A percentile compares a stretch with the other conserved stretches of the same genome.
Evolutionary conservation across 768 basidiomycete genomes (phyloP).

Genomic region (Cyclocybe aegerita): DNA sequence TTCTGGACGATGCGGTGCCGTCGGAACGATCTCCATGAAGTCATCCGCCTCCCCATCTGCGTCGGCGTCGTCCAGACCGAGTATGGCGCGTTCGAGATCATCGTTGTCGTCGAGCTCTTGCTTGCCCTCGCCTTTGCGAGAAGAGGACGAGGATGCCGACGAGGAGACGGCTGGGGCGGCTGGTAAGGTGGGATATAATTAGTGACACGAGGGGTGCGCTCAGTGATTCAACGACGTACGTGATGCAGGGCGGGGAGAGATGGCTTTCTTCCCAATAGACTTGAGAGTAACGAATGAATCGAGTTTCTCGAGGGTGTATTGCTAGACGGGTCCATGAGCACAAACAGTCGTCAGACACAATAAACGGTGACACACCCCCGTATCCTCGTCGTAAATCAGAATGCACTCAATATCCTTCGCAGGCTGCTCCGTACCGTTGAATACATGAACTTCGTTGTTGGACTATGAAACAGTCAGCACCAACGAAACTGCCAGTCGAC

Average conservation of each 20-base stretch:
- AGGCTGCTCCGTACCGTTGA: constrained; percentile 54
- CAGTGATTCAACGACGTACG: constrained; percentile 26
- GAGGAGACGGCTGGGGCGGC: constrained; percentile 8
- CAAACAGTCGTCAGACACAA: constrained; percentile 5
- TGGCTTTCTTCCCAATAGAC: constrained; percentile 45
- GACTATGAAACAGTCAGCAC: constrained; percentile 1
- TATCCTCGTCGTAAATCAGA: constrained; percentile 76
- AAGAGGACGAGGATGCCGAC: constrained; percentile 7
- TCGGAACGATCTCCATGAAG: constrained; percentile 29
- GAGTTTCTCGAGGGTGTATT: constrained; percentile 72
- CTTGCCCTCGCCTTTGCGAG: constrained; percentile 15
- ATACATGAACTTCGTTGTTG: constrained; percentile 37
- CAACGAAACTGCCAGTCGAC: not conserved
- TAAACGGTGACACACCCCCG: constrained; percentile 46
- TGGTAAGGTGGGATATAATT: constrained; percentile 5
- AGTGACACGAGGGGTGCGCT: not conserved
- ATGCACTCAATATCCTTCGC: constrained; percentile 76
- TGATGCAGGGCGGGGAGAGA: constrained; percentile 25
- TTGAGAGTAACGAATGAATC: constrained; percentile 62
- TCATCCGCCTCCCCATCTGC: constrained; percentile 42
- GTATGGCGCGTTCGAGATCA: constrained; percentile 1
- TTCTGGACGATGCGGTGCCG: constrained; percentile 22
- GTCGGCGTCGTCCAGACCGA: constrained; percentile 22
- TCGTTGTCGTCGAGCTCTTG: constrained; percentile 10
- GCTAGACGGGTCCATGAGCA: constrained; percentile 35